A percentile compares a stretch with the other conserved stretches of the same genome.
phyloP scores from a whole-genome alignment of 768 basidiomycete species.

The Pleurotus tuoliensis region DNA sequence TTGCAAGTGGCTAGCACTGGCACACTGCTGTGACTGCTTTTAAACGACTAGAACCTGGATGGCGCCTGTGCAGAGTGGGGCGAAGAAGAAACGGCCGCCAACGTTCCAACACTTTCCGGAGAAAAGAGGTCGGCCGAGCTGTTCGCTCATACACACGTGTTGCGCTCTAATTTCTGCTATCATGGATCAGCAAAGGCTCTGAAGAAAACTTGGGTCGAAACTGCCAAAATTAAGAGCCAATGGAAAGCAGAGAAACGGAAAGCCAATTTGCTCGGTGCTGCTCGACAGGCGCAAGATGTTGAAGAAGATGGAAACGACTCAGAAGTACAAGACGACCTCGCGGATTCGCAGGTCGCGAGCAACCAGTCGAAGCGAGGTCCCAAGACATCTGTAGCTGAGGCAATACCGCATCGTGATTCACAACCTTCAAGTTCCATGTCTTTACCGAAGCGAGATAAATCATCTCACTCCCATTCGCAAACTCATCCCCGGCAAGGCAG shows the following conservation, averaged over 20 bases:
- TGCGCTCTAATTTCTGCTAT: conserved; percentile 4
- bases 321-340: conserved; percentile 7
- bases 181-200: conserved; percentile 63
- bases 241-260: conserved; percentile 72
- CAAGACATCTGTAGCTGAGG: background rate
- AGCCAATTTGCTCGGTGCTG: conserved; percentile 22
- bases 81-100: conserved; percentile 49
- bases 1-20: background rate
- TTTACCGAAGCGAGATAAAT: background rate
- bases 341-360: conserved; percentile 15
- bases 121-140: conserved; percentile 48
- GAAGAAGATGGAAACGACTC: conserved; percentile 10
- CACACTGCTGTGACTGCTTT: too few relatives aligned
- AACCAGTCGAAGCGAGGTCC: conserved; percentile 4
- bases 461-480: background rate
- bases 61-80: conserved; percentile 20
- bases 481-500: background rate
- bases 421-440: too few relatives aligned
- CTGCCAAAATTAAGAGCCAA: conserved; percentile 70
- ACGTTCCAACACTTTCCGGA: conserved; percentile 66
- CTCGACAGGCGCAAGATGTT: conserved; percentile 5
- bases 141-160: background rate
- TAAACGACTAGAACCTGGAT: conserved; percentile 7
- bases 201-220: conserved; percentile 77
- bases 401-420: too few relatives aligned